These are phyloP conservation scores for Thermothelomyces thermophilus DNA, from an alignment of 2,329 filamentous ascomycete genomes.

Conservation along the genomic window DNA sequence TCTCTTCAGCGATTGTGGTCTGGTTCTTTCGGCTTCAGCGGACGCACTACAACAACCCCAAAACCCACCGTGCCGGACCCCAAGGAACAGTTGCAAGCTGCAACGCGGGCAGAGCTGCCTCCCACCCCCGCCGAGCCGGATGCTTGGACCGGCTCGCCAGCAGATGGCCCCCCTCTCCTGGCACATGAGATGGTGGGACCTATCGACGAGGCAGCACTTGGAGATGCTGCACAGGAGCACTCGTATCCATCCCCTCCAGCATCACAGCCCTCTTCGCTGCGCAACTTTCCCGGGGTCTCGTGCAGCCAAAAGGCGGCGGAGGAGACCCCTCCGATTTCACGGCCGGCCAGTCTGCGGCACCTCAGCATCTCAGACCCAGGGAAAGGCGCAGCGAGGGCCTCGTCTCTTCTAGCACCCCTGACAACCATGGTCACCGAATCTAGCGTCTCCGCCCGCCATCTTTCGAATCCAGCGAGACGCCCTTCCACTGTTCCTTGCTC, in stretches of 20 bases:
- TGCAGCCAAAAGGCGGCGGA: slow-evolving; percentile 34
- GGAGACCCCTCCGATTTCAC: slow-evolving; percentile 30
- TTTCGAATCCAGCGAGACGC: slow-evolving; percentile 59
- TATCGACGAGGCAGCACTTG: slow-evolving; percentile 28
- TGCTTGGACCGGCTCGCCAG: slow-evolving; percentile 20
- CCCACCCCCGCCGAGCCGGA: slow-evolving; percentile 23
- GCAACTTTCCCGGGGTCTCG: slow-evolving; percentile 37
- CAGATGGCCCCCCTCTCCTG: slow-evolving; percentile 31
- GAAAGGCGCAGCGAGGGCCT: slow-evolving; percentile 37
- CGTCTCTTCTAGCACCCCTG: slow-evolving; percentile 50
- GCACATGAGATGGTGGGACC: slow-evolving; percentile 35
- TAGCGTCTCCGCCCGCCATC: slow-evolving; percentile 58
- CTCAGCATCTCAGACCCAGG: slow-evolving; percentile 40
- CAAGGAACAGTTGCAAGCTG: slow-evolving; percentile 21
- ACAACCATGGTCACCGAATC: slow-evolving; percentile 58
- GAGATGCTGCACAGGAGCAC: slow-evolving; percentile 31
- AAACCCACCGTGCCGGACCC: slow-evolving; percentile 22
- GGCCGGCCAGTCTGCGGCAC: slow-evolving; percentile 34
- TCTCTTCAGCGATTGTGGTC: slow-evolving; percentile 51
- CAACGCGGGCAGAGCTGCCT: slow-evolving; percentile 22
- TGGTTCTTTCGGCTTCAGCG: slow-evolving; percentile 34
- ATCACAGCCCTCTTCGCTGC: slow-evolving; percentile 43
- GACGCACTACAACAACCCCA: slow-evolving; percentile 34
- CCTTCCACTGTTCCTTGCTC: slow-evolving; percentile 46
- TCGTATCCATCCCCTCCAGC: slow-evolving; percentile 54